Evolutionary conservation across 2,329 filamentous ascomycete genomes (phyloP).

Genomic region (Claviceps arundinis): DNA sequence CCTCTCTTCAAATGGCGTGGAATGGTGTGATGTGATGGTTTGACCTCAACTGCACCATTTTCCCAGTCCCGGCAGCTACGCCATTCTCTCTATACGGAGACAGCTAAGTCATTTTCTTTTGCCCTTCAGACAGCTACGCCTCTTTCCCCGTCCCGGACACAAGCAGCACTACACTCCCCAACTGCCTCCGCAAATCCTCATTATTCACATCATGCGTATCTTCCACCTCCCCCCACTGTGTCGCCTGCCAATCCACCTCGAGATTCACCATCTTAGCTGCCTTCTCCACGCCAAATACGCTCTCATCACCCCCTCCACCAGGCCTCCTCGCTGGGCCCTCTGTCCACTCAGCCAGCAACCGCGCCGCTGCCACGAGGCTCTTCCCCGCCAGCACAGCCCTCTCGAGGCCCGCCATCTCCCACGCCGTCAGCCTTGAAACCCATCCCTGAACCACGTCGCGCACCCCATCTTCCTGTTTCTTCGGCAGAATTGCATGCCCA

Average conservation of each 20-base stretch:
- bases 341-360: conserved; percentile 80
- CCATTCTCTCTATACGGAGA: no score
- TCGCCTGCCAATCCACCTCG: conserved; percentile 83
- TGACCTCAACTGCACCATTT: background rate
- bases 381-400: conserved; percentile 74
- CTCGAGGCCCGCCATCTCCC: conserved; percentile 80
- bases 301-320: background rate
- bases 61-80: conserved; percentile 27
- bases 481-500: conserved; percentile 60
- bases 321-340: conserved; percentile 48
- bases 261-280: conserved; percentile 65
- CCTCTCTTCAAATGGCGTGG: no score
- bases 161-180: conserved; percentile 75
- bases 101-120: no score
- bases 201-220: conserved; percentile 95
- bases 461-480: conserved; percentile 60
- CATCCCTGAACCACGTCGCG: conserved; percentile 65
- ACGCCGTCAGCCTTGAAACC: conserved; percentile 57
- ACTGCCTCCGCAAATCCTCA: conserved; percentile 75
- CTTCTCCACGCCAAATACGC: conserved; percentile 64
- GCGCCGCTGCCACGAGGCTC: conserved; percentile 63
- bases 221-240: conserved; percentile 91
- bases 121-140: background rate
- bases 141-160: conserved; percentile 46
- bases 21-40: no score